Percentiles rank a stretch among this genome's conserved stretches.
These are phyloP conservation scores for Dothidotthia symphoricarpi DNA, from an alignment of 2,329 filamentous ascomycete genomes.

Conservation along the genomic window DNA sequence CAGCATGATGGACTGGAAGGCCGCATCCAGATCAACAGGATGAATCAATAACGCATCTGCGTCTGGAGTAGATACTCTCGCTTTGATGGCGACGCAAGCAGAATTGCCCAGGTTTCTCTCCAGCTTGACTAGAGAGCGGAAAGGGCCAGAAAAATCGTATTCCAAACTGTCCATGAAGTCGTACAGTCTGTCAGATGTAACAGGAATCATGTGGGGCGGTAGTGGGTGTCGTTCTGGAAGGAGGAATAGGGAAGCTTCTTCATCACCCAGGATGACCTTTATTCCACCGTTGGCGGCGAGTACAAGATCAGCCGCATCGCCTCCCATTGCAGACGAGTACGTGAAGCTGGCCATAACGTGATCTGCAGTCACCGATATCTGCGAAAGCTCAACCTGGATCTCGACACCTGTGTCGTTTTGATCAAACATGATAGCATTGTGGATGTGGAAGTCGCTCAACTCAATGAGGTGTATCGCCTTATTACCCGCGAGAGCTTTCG, in stretches of 20 bases:
- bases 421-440: constrained; percentile 12
- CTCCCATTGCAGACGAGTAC: neutral
- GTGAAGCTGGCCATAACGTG: neutral
- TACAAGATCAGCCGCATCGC: neutral
- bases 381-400: constrained; percentile 1
- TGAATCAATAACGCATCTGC: constrained; percentile 12
- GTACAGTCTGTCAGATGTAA: constrained; percentile 1
- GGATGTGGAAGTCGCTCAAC: constrained; percentile 12
- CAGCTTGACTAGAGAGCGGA: constrained; percentile 3
- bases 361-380: neutral
- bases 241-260: neutral
- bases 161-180: neutral
- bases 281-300: constrained; percentile 3
- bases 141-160: constrained; percentile 3
- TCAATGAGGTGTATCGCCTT: constrained; percentile 12
- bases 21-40: constrained; percentile 32
- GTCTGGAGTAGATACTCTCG: neutral
- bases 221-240: neutral
- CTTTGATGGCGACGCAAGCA: neutral
- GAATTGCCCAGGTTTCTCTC: constrained; percentile 2
- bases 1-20: constrained; percentile 32
- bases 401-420: constrained; percentile 4
- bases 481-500: neutral
- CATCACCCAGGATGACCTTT: neutral
- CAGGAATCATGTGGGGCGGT: neutral